Conservation (phyloP, 495 filamentous ascomycete genomes). For the Penicillium canescens region DNA sequence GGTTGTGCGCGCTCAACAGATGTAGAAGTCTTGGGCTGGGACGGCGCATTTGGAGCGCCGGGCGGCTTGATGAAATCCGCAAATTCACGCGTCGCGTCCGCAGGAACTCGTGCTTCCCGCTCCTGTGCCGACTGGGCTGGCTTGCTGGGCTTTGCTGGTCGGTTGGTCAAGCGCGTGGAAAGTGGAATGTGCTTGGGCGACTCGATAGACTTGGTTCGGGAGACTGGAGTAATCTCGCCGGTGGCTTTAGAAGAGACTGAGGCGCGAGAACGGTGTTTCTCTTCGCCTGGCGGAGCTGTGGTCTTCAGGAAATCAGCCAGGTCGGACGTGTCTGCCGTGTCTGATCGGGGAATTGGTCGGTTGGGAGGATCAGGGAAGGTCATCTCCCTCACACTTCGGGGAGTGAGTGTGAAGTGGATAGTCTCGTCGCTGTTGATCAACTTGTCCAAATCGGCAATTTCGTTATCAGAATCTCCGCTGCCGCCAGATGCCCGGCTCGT, state of each 20-base stretch:
- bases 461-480: slow-evolving; percentile 45
- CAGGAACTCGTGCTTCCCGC: slow-evolving; percentile 64
- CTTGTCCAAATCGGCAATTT: slow-evolving; percentile 70
- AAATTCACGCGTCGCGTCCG: slow-evolving; percentile 71
- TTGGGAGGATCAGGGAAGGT: slow-evolving; percentile 53
- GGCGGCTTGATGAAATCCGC: slow-evolving; percentile 85
- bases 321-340: slow-evolving; percentile 38
- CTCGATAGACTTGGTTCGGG: slow-evolving; percentile 23
- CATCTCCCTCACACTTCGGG: slow-evolving; percentile 82
- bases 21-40: not conserved
- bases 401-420: slow-evolving; percentile 90
- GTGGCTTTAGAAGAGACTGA: slow-evolving; percentile 29
- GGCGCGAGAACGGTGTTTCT: slow-evolving; percentile 16
- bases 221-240: slow-evolving; percentile 13
- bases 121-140: slow-evolving; percentile 53
- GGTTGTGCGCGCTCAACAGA: slow-evolving; percentile 21
- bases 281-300: slow-evolving; percentile 31
- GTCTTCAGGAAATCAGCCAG: slow-evolving; percentile 40
- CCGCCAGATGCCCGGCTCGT: slow-evolving; percentile 39
- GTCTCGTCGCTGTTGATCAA: slow-evolving; percentile 89
- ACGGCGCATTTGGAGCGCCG: slow-evolving; percentile 50
- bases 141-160: slow-evolving; percentile 27
- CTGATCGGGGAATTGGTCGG: slow-evolving; percentile 32
- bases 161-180: slow-evolving; percentile 25
- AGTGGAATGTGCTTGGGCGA: slow-evolving; percentile 32